Evolutionary conservation across 768 basidiomycete species (phyloP).

Genomic region (Macrolepiota albuminosa): DNA sequence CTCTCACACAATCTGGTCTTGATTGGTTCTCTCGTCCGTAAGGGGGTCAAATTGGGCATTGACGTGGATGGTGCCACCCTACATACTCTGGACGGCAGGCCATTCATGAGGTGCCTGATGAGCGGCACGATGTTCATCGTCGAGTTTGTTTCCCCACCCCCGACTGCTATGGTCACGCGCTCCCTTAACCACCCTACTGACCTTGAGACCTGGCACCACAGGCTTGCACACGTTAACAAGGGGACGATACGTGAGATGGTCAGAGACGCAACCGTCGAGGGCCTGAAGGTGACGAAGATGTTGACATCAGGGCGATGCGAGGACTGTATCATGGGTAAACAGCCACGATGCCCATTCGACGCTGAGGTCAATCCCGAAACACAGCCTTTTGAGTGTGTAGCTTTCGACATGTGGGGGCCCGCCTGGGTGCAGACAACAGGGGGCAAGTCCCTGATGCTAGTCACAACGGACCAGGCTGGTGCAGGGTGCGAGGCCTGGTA

Average conservation of each 20-base stretch:
- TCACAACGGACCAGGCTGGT: no score
- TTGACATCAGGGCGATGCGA: background rate
- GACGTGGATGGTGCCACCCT: no score
- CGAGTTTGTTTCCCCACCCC: background rate
- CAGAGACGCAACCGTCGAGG: background rate
- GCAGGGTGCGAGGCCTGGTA: no score
- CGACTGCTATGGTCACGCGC: background rate
- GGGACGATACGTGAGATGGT: background rate
- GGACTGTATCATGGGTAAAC: background rate
- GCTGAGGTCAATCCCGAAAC: background rate
- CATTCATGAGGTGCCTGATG: no score
- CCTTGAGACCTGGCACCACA: background rate
- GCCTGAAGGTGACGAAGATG: background rate
- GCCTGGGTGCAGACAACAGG: background rate
- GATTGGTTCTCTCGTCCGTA: no score
- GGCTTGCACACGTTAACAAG: background rate
- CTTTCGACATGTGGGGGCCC: background rate
- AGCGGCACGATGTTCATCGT: background rate
- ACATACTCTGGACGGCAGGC: no score
- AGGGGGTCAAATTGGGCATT: no score
- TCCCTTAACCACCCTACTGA: background rate
- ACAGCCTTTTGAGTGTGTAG: background rate
- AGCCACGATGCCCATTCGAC: background rate
- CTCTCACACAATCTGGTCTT: no score
- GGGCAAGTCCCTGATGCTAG: background rate